Percentiles rank a stretch among this genome's conserved stretches.
These are phyloP conservation scores for Paramecium pentaurelia DNA, from an alignment of 73 alveolate species.

Conservation along the genomic window DNA sequence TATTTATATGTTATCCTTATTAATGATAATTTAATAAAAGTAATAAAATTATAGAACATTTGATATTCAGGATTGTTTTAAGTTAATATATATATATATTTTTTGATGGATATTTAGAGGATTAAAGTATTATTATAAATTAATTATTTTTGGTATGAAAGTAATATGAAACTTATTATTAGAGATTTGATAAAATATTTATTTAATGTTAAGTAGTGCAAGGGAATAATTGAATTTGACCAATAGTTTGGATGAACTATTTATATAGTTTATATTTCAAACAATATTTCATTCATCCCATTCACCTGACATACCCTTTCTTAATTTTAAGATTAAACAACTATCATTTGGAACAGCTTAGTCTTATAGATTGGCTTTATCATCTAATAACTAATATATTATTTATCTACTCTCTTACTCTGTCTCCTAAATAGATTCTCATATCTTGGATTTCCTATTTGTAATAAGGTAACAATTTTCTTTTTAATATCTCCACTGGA, in stretches of 20 bases:
- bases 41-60: too few species aligned
- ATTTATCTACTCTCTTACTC: background rate
- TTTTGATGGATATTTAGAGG: background rate
- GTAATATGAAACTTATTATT: background rate
- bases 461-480: conserved; percentile 44
- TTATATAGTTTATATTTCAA: background rate
- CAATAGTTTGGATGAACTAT: background rate
- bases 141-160: background rate
- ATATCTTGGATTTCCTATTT: conserved; percentile 48
- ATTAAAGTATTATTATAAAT: background rate
- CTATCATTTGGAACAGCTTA: conserved; percentile 60
- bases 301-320: conserved; percentile 13
- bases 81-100: too few species aligned
- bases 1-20: too few species aligned
- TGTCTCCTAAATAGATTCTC: conserved; percentile 63
- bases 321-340: conserved; percentile 10
- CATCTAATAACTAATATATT: conserved; percentile 44
- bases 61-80: too few species aligned
- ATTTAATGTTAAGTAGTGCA: background rate
- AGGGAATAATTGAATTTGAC: background rate
- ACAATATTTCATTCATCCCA: conserved; percentile 42
- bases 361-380: conserved; percentile 50
- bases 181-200: background rate
- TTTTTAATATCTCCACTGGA: conserved; percentile 36
- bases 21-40: too few species aligned